These are phyloP conservation scores for Pseudophaeomoniella oleicola DNA, from an alignment of 2,329 filamentous ascomycete species.

Conservation along the genomic window DNA sequence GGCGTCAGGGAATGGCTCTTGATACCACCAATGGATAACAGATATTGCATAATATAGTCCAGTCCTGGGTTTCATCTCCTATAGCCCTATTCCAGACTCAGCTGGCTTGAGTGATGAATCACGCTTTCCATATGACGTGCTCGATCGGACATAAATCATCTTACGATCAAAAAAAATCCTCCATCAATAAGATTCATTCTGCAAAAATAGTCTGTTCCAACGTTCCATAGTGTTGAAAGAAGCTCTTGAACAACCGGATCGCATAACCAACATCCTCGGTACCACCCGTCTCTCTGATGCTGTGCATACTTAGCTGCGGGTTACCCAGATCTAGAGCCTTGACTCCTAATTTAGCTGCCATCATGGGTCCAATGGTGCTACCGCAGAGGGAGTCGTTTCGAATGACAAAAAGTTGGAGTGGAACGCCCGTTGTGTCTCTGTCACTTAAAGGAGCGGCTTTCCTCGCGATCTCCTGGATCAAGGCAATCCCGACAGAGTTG, in stretches of 20 bases:
- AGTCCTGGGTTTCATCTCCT: too few species aligned
- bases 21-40: too few species aligned
- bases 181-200: conserved; percentile 37
- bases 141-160: too few species aligned
- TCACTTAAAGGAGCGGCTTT: conserved; percentile 35
- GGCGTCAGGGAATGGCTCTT: too few species aligned
- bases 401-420: conserved; percentile 89
- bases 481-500: conserved; percentile 85
- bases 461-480: conserved; percentile 73
- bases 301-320: conserved; percentile 92
- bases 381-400: conserved; percentile 91
- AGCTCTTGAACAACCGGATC: conserved; percentile 72
- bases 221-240: conserved; percentile 72
- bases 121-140: too few species aligned
- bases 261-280: conserved; percentile 76
- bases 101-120: too few species aligned
- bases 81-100: too few species aligned
- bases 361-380: conserved; percentile 94
- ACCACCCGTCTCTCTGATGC: conserved; percentile 84
- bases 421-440: conserved; percentile 52
- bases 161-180: too few species aligned
- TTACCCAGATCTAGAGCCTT: conserved; percentile 88
- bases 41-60: too few species aligned
- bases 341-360: conserved; percentile 72
- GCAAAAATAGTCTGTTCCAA: conserved; percentile 72